These are phyloP conservation scores for Chlorella sp. DNA, from an alignment of 139 green algal genomes.

Conservation along the genomic window DNA sequence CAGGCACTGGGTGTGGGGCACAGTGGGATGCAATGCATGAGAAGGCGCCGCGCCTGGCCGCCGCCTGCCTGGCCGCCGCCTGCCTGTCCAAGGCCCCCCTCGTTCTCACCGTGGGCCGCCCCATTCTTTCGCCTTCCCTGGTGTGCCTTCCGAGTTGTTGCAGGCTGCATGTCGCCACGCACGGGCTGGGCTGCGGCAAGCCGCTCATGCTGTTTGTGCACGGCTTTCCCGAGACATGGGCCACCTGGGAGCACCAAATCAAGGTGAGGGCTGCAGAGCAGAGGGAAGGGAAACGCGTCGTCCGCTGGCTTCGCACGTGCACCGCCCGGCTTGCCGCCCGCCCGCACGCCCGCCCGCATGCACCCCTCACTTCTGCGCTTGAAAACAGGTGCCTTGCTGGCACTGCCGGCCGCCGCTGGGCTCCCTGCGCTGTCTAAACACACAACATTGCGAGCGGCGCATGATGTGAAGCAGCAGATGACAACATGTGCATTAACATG, in stretches of 20 bases:
- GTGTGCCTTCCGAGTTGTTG: not conserved
- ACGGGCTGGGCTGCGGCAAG: slow-evolving; percentile 39
- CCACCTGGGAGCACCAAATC: slow-evolving; percentile 50
- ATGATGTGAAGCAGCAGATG: not conserved
- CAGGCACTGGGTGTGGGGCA: too few relatives aligned
- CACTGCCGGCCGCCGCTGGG: too few relatives aligned
- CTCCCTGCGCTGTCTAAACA: too few relatives aligned
- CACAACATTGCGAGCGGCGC: not conserved
- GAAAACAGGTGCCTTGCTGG: too few relatives aligned
- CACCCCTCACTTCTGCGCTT: too few relatives aligned
- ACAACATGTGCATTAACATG: not conserved
- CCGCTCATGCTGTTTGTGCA: slow-evolving; percentile 74
- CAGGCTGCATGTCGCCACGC: slow-evolving; percentile 26
- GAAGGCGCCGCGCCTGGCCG: not conserved
- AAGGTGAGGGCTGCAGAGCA: not conserved
- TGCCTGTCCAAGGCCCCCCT: too few relatives aligned
- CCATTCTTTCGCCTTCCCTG: too few relatives aligned
- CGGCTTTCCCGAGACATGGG: slow-evolving; percentile 73
- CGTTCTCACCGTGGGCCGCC: too few relatives aligned
- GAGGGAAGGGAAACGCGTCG: not conserved
- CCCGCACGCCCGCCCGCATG: too few relatives aligned
- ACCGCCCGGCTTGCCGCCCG: not conserved
- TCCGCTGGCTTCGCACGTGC: not conserved
- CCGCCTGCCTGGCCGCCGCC: not conserved
- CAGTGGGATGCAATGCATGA: too few relatives aligned